These are phyloP conservation scores for Pleurotus citrinopileatus DNA, from an alignment of 768 basidiomycete genomes.

Conservation along the genomic window DNA sequence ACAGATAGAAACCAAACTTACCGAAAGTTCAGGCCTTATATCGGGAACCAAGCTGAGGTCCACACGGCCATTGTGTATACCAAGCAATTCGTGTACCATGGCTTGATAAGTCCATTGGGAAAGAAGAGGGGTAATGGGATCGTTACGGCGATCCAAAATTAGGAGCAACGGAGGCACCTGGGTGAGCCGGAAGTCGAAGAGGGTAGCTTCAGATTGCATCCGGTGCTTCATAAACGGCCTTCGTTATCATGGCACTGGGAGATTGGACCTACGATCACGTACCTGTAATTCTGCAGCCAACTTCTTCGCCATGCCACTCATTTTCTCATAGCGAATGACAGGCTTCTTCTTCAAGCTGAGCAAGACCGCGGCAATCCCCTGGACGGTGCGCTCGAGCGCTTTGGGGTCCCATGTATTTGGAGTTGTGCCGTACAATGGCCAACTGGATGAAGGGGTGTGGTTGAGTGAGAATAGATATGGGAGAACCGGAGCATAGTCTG, in stretches of 20 bases:
- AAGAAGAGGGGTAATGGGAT: slow-evolving; percentile 93
- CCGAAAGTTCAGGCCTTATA: slow-evolving; percentile 81
- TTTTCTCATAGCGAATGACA: slow-evolving; percentile 88
- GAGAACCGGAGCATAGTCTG: slow-evolving; percentile 88
- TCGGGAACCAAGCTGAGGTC: slow-evolving; percentile 82
- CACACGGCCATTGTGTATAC: slow-evolving; percentile 93
- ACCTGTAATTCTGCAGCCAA: slow-evolving; percentile 86
- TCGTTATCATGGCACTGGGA: neutral
- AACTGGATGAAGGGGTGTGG: slow-evolving; percentile 58
- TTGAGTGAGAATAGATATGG: slow-evolving; percentile 88
- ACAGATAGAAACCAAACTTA: slow-evolving; percentile 29
- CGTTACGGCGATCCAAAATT: slow-evolving; percentile 93
- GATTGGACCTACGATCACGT: slow-evolving; percentile 15
- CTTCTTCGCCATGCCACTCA: slow-evolving; percentile 90
- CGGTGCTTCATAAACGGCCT: slow-evolving; percentile 50
- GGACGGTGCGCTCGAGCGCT: slow-evolving; percentile 75
- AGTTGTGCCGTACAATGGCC: slow-evolving; percentile 69
- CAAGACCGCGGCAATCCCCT: slow-evolving; percentile 81
- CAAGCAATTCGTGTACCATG: slow-evolving; percentile 96
- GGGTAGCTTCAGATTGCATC: slow-evolving; percentile 72
- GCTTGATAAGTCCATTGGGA: slow-evolving; percentile 99
- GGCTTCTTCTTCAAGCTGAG: slow-evolving; percentile 97
- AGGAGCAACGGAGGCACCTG: slow-evolving; percentile 87
- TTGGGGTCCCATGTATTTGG: slow-evolving; percentile 71
- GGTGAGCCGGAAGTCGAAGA: slow-evolving; percentile 92